phyloP scores from a whole-genome alignment of 306 rosid species.

The Corylus heterophylla region DNA sequence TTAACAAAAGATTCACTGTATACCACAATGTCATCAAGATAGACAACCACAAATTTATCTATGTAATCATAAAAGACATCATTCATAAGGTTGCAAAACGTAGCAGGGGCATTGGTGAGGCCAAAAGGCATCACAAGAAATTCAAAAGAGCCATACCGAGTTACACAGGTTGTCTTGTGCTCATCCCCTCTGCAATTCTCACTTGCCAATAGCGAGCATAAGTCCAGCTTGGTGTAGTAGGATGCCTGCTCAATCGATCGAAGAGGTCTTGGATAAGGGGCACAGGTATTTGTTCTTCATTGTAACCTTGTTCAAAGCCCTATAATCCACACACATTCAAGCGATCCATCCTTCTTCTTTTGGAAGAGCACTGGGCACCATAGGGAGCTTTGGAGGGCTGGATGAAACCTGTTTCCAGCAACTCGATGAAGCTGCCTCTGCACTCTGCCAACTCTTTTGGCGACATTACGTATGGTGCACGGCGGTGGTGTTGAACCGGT shows the following conservation, averaged over 20 bases:
- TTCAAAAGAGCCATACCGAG: neutral
- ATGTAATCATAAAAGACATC: no score
- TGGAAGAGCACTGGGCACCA: neutral
- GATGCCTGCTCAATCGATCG: neutral
- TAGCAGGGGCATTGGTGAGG: neutral
- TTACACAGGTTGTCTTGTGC: neutral
- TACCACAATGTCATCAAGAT: no score
- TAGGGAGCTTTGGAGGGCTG: no score
- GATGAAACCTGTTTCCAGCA: no score
- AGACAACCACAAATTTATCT: no score
- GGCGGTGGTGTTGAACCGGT: neutral
- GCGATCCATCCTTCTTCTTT: neutral
- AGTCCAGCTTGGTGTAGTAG: neutral
- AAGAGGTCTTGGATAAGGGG: neutral
- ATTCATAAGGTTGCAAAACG: no score
- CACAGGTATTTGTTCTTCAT: neutral
- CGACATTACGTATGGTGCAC: neutral
- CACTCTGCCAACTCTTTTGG: no score
- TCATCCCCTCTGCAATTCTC: neutral
- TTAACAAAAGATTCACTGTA: no score
- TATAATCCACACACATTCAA: slow-evolving; percentile 3
- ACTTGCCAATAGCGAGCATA: slow-evolving; percentile 5
- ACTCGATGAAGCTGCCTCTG: no score
- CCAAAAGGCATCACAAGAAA: neutral
- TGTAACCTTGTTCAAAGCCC: no score